Evolutionary conservation across 345 rosid genomes (phyloP), one percentile per base, ranked within the genome.

Genomic region (Eucalyptus pumila): DNA sequence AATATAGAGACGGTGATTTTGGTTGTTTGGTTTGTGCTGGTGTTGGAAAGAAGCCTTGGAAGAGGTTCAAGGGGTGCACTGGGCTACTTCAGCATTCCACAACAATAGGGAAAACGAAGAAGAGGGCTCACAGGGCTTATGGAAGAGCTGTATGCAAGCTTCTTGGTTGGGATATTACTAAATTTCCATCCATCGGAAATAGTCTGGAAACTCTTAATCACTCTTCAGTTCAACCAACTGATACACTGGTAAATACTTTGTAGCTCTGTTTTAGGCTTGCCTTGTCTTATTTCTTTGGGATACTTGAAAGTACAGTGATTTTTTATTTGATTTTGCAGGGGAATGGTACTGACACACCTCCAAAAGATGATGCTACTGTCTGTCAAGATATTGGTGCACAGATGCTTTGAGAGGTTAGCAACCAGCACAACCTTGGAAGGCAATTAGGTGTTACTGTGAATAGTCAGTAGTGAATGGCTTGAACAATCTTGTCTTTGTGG

Each of bases 11-110:
- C 9, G 97, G 98, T 7, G 96, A 93, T 5, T 95, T 97, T 32
- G 93, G 91, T 92, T 97, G 99, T 62, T 86, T 96, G 87, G 96
- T 96, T 85, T 97, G 98, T 88, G 92, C 95, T 49, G 96, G 93
- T 11, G 91, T 93, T 86, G 95, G 92, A 72, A 89, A 91, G 80
- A 94, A 94, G 90, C 92, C 90, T 19, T 90, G 90, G 40, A 80
- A 90, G 93, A 95, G 90, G 89, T 96, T 93, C 88, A 96, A 93
- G 89, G 95, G 94, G 88, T 95, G 97, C 91, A 47, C 89, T 14
- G 96, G 95, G 44, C 93, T 96, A 40, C 90, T 95, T 88, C 97
- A 95, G 89, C 99, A 97, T 94, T 90, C 96, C 13, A 88, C 80
- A 2, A 87, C 92, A 17, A 91, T 94, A 52, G 85, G 86, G 30